Evolutionary conservation across 768 basidiomycete genomes (phyloP).

Genomic region (Cystobasidium ongulense): DNA sequence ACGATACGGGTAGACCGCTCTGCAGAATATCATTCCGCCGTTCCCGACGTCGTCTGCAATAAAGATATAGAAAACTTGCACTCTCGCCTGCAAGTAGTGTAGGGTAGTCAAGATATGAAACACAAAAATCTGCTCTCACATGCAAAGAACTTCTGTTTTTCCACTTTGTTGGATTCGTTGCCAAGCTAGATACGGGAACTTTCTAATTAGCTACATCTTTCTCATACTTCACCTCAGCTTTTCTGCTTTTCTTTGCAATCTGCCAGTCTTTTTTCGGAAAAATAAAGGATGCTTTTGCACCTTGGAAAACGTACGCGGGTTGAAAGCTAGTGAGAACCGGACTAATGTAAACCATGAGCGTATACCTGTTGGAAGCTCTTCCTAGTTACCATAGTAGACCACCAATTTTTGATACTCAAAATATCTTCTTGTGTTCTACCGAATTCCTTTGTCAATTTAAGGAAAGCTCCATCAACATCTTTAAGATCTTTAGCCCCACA

Average conservation of each 20-base stretch:
- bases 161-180: neutral
- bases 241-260: neutral
- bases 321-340: neutral
- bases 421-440: slow-evolving; percentile 25
- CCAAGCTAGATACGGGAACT: neutral
- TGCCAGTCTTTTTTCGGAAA: neutral
- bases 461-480: slow-evolving; percentile 13
- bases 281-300: too few relatives aligned
- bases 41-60: too few relatives aligned
- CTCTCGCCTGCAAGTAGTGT: too few relatives aligned
- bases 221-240: neutral
- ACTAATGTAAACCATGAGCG: slow-evolving; percentile 1
- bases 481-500: slow-evolving; percentile 9
- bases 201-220: neutral
- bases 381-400: slow-evolving; percentile 17
- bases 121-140: neutral
- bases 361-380: slow-evolving; percentile 4
- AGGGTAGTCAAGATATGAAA: neutral
- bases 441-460: neutral
- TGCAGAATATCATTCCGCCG: too few relatives aligned
- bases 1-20: too few relatives aligned
- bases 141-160: neutral
- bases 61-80: too few relatives aligned
- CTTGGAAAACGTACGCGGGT: too few relatives aligned
- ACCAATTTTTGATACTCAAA: slow-evolving; percentile 5